Evolutionary conservation across 139 green algal species (phyloP), one percentile per base, ranked within the genome.

Genomic region (Chlamydomonas schloesseri): DNA sequence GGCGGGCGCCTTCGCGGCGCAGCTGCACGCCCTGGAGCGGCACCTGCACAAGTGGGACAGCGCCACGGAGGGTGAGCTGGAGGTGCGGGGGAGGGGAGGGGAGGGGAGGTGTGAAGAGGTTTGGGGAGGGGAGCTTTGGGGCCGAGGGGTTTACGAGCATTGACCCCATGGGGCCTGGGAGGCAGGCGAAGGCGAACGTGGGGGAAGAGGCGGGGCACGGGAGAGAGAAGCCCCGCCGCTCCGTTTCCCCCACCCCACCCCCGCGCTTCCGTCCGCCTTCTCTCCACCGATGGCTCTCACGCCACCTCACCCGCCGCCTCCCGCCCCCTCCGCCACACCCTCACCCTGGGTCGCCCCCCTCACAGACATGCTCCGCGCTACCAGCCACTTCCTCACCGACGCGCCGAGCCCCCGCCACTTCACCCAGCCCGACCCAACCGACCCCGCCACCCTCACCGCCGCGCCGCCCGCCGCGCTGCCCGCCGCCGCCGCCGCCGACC

Each of bases 21-120:
- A 76, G 79, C 79, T 85, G 65, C 79, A 85, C 50, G 55, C n/a
- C 31, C 46, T 85, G 47, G 79, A 85, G 67, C 65, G 79, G 28
- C 14, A 47, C 11, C 24, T 85, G 33, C 47, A 17, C 79, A 85
- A 76, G 69, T 85, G 79, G 79, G n/a, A 47, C 28, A 21, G 47
- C 2, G 31, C 65, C 20, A 85, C 79, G 0, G 65, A 76, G 1
- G 79, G 79, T 85, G 50, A 15, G 78, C 21, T n/a, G 15, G 50
- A 4, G 26, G n/a, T 1, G 17, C 2, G 26, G 14, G 62, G 62
- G 62, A 34, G 62, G 62, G 62, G 62, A 17, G 55, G 55, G 55
- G 55, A 8, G 18, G 55, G 20, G 55, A 24, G 55, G 55, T 2
- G 20, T 11, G 55, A 24, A 28, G 55, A 62, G 18, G 55, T 2